phyloP scores from a whole-genome alignment of 352 stramenopile genomes.

The Globisporangium irregulare region DNA sequence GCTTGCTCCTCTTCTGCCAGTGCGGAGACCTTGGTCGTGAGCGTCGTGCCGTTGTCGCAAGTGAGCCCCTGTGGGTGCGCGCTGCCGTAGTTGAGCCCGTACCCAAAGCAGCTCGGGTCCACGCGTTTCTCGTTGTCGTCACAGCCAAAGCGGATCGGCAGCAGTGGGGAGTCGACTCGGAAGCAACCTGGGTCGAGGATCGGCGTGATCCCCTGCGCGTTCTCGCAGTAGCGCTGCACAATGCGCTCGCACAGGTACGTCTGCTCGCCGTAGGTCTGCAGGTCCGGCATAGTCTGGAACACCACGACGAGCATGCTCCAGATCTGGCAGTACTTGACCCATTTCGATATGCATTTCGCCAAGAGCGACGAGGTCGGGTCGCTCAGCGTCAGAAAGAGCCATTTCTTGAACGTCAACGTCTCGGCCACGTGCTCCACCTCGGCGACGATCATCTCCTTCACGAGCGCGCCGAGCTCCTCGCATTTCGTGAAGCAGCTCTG shows the following conservation, averaged over 20 bases:
- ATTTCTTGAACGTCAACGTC: constrained; percentile 31
- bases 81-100: constrained; percentile 51
- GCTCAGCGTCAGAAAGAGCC: constrained; percentile 35
- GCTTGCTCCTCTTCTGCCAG: background rate
- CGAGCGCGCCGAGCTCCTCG: constrained; percentile 51
- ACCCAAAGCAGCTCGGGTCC: constrained; percentile 52
- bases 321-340: constrained; percentile 65
- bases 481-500: constrained; percentile 48
- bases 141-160: constrained; percentile 49
- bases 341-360: constrained; percentile 40
- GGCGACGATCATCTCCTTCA: constrained; percentile 62
- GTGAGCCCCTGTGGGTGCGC: constrained; percentile 34
- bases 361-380: constrained; percentile 44
- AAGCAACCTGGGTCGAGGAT: constrained; percentile 64
- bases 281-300: constrained; percentile 75
- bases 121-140: constrained; percentile 31
- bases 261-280: constrained; percentile 65
- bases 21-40: constrained; percentile 8
- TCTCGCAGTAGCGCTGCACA: constrained; percentile 51
- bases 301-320: constrained; percentile 76
- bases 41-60: constrained; percentile 33
- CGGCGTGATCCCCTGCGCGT: constrained; percentile 21
- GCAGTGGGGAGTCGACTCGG: constrained; percentile 31
- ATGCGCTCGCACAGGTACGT: constrained; percentile 60
- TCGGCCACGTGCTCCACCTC: constrained; percentile 33